Percentiles rank a stretch among this genome's conserved stretches.
Conservation (phyloP, 495 filamentous ascomycete genomes). For the Talaromyces borbonicus region DNA sequence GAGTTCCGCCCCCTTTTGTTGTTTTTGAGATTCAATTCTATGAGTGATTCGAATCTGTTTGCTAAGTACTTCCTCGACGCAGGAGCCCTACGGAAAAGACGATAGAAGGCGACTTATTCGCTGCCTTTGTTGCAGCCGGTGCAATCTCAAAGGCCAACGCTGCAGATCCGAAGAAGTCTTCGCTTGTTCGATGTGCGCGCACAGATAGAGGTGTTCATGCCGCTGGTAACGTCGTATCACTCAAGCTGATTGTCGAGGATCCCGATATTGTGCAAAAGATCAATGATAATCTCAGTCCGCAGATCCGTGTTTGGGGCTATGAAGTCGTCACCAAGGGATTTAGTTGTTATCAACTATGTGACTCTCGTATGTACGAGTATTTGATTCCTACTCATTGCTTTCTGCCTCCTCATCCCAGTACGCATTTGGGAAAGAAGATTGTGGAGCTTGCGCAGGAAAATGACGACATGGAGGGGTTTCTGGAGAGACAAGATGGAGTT, state of each 20-base stretch:
- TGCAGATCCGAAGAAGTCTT: constrained; percentile 91
- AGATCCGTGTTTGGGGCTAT: constrained; percentile 92
- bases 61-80: constrained; percentile 28
- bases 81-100: constrained; percentile 62
- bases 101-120: constrained; percentile 94
- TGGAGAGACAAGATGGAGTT: constrained; percentile 63
- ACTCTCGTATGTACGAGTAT: constrained; percentile 93
- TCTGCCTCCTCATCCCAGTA: constrained; percentile 81
- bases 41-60: neutral
- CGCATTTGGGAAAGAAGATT: constrained; percentile 72
- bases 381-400: constrained; percentile 86
- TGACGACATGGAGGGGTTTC: constrained; percentile 56
- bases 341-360: constrained; percentile 84
- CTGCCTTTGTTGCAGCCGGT: constrained; percentile 77
- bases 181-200: constrained; percentile 82
- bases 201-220: constrained; percentile 98
- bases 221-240: constrained; percentile 87
- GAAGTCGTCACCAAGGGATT: constrained; percentile 75
- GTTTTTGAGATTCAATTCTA: no score
- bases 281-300: constrained; percentile 70
- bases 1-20: constrained; percentile 11
- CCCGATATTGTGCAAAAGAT: constrained; percentile 78
- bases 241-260: constrained; percentile 95
- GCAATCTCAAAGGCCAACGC: constrained; percentile 96
- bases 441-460: constrained; percentile 59